Base-by-base conservation (phyloP, 2,329 filamentous ascomycete genomes). In the Xylariaceae sp. region DNA sequence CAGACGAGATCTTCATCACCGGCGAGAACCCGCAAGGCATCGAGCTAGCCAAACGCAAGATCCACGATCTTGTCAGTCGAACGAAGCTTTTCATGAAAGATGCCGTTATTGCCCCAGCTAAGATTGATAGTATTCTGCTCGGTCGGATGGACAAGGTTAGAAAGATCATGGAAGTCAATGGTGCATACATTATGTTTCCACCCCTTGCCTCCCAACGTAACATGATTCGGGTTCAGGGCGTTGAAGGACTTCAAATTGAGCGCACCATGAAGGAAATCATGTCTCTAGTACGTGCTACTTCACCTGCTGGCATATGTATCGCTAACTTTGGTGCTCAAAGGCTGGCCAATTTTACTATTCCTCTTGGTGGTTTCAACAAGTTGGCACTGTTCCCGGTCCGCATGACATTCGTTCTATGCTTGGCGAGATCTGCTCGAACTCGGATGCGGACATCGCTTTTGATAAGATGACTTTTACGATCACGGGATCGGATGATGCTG, bases 281-380 rank as follows among this genome's bases (percentile, higher is more conserved):
- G 92, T 87, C 88, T 64, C 75, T 97, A 70, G 89, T 92, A 80
- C 71, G 85, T 75, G 16, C 10, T 29, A 16, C 16, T 34, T 10
- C 15, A 21, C 10, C 10, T 26, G 2, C 30, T 37, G 7, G 21
- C 44, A 37, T 40, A 40, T 51, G 37, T 53, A 21, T 39, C 42
- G 44, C 62, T 64, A 51, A 61, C 67, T 72, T 63, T 71, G 64
- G 40, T 19, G 54, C 16, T 40, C 12, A 60, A n/a, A 92, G 88
- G 91, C 92, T 60, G 92, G 92, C 34, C 94, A 99, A 74, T 99
- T 97, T 71, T 99, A 99, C 74, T 94, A 90, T 68, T 92, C 92
- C 19, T 91, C 89, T 10, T 99, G 94, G 92, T 95, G 90, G 81
- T 87, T 96, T 62, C 87, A 91, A 67, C 85, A 89, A 65, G 81